phyloP scores from a whole-genome alignment of 768 basidiomycete species.

The Hemileccinum rubropunctum region DNA sequence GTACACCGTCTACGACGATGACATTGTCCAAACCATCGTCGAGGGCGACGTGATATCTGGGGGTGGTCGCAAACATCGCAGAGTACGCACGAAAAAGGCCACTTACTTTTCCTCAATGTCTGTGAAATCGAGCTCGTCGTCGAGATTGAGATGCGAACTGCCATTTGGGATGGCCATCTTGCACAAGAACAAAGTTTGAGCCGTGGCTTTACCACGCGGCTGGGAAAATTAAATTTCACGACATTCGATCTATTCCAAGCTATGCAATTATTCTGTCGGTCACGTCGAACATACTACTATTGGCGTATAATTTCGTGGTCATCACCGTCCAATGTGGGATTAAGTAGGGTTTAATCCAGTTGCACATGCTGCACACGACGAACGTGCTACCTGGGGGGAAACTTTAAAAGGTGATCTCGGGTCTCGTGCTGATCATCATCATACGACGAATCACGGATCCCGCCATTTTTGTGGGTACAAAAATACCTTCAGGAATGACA shows the following conservation, averaged over 20 bases:
- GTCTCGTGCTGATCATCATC: background rate
- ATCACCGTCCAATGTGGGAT: background rate
- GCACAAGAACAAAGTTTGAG: conserved; percentile 11
- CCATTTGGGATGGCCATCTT: conserved; percentile 47
- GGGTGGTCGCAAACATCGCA: conserved; percentile 6
- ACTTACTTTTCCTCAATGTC: conserved; percentile 86
- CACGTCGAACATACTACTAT: too few species aligned
- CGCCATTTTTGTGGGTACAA: background rate
- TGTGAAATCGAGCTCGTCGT: conserved; percentile 78
- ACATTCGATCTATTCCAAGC: too few species aligned
- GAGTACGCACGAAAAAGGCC: background rate
- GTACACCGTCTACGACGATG: conserved; percentile 90
- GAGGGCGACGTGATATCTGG: conserved; percentile 80
- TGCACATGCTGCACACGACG: background rate
- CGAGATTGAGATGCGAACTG: conserved; percentile 33
- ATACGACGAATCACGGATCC: too few species aligned
- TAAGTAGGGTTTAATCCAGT: too few species aligned
- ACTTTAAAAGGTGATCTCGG: background rate
- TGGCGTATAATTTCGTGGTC: too few species aligned
- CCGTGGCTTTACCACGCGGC: background rate
- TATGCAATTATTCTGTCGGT: too few species aligned
- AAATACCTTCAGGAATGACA: background rate
- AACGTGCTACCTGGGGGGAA: conserved; percentile 9
- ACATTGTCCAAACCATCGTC: conserved; percentile 90
- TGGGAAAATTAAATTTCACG: background rate